Conservation (phyloP, 768 basidiomycete genomes). For the Pulveroboletus sp. region DNA sequence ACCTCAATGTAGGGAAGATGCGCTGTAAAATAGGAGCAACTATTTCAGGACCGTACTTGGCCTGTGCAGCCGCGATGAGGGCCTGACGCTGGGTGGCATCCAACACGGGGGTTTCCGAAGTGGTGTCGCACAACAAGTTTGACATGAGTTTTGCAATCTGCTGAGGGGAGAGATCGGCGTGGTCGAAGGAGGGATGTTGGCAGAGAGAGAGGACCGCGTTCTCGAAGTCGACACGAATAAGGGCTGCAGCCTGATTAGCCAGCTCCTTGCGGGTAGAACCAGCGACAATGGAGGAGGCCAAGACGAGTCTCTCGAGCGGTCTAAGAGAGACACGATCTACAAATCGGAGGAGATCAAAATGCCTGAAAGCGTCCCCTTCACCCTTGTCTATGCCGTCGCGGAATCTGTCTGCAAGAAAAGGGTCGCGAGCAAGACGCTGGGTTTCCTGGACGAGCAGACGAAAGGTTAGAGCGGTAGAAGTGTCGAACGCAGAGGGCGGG, state of each 20-base stretch:
- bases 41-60: constrained; percentile 78
- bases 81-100: constrained; percentile 74
- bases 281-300: constrained; percentile 72
- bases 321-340: constrained; percentile 78
- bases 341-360: constrained; percentile 82
- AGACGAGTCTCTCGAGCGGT: constrained; percentile 75
- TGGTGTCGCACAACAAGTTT: constrained; percentile 72
- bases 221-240: constrained; percentile 79
- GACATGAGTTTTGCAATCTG: constrained; percentile 79
- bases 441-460: constrained; percentile 86
- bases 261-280: constrained; percentile 60
- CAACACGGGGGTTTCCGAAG: constrained; percentile 66
- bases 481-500: constrained; percentile 64
- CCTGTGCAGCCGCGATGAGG: constrained; percentile 69
- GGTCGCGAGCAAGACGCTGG: constrained; percentile 86
- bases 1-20: constrained; percentile 77
- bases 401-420: constrained; percentile 86
- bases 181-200: constrained; percentile 79
- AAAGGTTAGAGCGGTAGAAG: constrained; percentile 77
- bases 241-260: constrained; percentile 53
- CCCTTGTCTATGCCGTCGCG: constrained; percentile 87
- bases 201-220: constrained; percentile 72
- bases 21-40: constrained; percentile 71
- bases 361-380: constrained; percentile 78
- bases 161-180: constrained; percentile 69